Base-by-base conservation (phyloP, 805 yeast genomes). In the Dipodascopsis tothii region DNA sequence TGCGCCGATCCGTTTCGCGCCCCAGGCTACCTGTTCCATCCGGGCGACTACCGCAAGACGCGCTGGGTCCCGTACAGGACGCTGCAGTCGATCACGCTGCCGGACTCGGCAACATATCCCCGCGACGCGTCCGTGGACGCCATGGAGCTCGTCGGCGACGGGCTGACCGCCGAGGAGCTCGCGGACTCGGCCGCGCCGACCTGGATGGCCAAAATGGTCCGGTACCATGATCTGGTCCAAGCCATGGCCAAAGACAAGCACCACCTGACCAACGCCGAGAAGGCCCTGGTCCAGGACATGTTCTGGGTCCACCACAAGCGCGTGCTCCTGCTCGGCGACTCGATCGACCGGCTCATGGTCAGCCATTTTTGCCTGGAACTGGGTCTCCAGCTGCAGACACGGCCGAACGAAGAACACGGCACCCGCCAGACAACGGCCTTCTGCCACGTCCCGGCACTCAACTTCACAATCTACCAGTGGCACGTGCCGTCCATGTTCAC, bases 251-350 rank as follows among this genome's bases (percentile, higher is more conserved):
- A 19, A 17, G 21, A 19, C 9, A 32, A 33, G 9, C 9, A 14
- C 11, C 7, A 36, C 18, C 46, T 45, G 14, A 33, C 22, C 16
- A 32, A 20, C 16, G 20, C 3, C 20, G 45, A 48, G 41, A 33
- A 32, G 28, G 37, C 39, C 17, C 18, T 48, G 20, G 22, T 41
- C 35, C 17, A 22, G 17, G 40, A 45, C 14, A 19, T 46, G 25
- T 45, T 42, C 35, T 48, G 52, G 52, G 9, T 48, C 18, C 51
- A 46, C 25, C 38, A 42, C 38, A 41, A 45, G 9, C 52, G 52
- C 14, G 42, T 46, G n/a, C 36, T 48, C 17, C 37, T 43, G 25
- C 33, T 48, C 6, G 52, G 52, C 9, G 52, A 48, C 39, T 46
- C 51, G 18, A 43, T 46, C 25, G 52, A 48, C 35, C 42, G 52